Conservation (phyloP, 2,329 filamentous ascomycete genomes). For the Escovopsis weberi region DNA sequence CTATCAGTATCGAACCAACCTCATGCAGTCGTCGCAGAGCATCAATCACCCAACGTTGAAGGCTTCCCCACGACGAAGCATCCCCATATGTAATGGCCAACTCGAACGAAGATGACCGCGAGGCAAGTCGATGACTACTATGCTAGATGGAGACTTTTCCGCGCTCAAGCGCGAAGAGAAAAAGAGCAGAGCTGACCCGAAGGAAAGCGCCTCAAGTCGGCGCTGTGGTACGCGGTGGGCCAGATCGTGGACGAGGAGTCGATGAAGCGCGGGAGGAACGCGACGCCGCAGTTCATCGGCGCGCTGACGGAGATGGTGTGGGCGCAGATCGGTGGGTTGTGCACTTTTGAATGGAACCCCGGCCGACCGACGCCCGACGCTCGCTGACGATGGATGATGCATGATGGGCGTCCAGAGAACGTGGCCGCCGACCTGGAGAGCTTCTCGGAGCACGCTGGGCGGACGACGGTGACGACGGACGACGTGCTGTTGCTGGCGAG, state of each 20-base stretch:
- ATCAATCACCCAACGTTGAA: neutral
- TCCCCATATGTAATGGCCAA: slow-evolving; percentile 17
- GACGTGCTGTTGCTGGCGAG: slow-evolving; percentile 80
- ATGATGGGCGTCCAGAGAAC: slow-evolving; percentile 26
- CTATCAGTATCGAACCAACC: slow-evolving; percentile 1
- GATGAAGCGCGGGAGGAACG: slow-evolving; percentile 48
- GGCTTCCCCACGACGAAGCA: too few relatives aligned
- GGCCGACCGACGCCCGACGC: too few relatives aligned
- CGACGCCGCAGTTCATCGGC: slow-evolving; percentile 83
- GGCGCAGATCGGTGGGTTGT: slow-evolving; percentile 57
- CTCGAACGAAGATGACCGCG: slow-evolving; percentile 19
- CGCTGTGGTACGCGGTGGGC: slow-evolving; percentile 71
- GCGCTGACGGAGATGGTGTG: slow-evolving; percentile 77
- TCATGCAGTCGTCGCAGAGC: neutral
- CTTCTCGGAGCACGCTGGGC: slow-evolving; percentile 60
- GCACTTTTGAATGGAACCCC: too few relatives aligned
- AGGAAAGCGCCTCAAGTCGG: slow-evolving; percentile 61
- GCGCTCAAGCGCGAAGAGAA: too few relatives aligned
- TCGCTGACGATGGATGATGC: neutral
- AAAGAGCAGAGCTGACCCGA: neutral
- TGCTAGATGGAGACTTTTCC: too few relatives aligned
- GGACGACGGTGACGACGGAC: slow-evolving; percentile 65
- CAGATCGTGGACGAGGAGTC: slow-evolving; percentile 82
- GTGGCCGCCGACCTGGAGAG: slow-evolving; percentile 42
- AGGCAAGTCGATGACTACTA: slow-evolving; percentile 13